These are phyloP conservation scores for Fusarium hostae DNA, from an alignment of 2,329 filamentous ascomycete genomes.

Conservation along the genomic window DNA sequence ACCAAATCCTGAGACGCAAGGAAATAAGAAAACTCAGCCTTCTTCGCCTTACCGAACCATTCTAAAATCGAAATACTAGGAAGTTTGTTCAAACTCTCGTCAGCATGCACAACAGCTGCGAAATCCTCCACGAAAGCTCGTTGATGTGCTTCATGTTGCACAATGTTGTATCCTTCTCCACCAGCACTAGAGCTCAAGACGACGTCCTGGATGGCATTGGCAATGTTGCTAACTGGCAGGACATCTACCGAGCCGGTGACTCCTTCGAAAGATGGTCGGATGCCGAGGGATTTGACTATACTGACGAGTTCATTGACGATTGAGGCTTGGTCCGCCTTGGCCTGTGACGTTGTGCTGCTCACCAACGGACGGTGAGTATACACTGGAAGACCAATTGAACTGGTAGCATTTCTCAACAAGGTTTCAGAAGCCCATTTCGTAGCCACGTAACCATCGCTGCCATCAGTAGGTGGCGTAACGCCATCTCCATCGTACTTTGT, in stretches of 20 bases:
- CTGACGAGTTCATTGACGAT: background rate
- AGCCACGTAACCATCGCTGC: background rate
- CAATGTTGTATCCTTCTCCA: background rate
- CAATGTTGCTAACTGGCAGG: fast-evolving
- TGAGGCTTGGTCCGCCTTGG: background rate
- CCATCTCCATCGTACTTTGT: fast-evolving
- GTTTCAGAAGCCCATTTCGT: background rate
- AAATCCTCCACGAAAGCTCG: background rate
- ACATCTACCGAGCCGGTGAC: background rate
- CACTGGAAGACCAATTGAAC: background rate
- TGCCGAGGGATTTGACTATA: fast-evolving
- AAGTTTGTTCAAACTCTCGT: background rate
- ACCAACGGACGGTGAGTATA: background rate
- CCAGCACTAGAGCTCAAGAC: background rate
- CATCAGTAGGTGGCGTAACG: background rate
- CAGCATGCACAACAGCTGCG: fast-evolving
- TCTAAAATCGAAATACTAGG: background rate
- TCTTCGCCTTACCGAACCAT: background rate
- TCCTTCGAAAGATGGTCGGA: background rate
- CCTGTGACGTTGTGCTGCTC: fast-evolving
- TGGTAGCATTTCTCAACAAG: background rate
- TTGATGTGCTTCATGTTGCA: background rate
- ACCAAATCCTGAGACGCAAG: background rate
- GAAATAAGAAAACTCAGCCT: background rate
- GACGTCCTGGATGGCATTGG: fast-evolving